Base-by-base conservation (phyloP, 1,284 basidiomycete species). In the Anthracocystis panici-leucophaei region DNA sequence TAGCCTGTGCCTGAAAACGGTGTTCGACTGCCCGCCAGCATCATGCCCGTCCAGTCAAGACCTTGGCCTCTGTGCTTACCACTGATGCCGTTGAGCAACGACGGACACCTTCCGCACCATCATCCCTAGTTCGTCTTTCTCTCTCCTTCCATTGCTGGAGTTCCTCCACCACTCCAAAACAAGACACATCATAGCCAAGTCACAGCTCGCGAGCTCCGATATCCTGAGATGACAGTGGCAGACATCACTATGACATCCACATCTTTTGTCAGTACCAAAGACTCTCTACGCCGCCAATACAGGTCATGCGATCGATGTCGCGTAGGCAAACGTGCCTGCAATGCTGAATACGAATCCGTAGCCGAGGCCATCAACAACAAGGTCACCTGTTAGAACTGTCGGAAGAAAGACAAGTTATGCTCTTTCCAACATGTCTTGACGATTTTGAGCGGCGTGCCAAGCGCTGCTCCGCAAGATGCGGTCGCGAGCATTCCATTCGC, bases 261-360 rank as follows among this genome's bases (percentile, higher is more conserved):
- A 11, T 31, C 45, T 11, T 44, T 14, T 29, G 40, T 21, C 21
- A 10, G 27, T 4, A n/a, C 20, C 31, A 66, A 60, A 55, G 57
- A 66, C 11, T 45, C 64, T 33, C 58, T 50, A n/a, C 59, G 65
- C 25, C 66, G 66, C 33, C 66, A 63, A 42, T 69, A 63, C 25
- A 61, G 66, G 14, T 69, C 66, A n/a, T 69, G 60, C 48, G 66
- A 69, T 40, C 60, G 57, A 40, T 69, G 66, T 23, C 44, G 66
- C 8, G 31, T 58, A 1, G 60, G 66, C 23, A 69, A 69, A 38
- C 51, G 66, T 5, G 60, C 61, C 18, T 69, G 66, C 57, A 55
- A 69, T 46, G 66, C 60, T 16, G 49, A 53, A 11, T 64, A 64
- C 52, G 60, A 59, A 12, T 69, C 66, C 25, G 66, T 69, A 7